Evolutionary conservation across 2,329 filamentous ascomycete species (phyloP), one percentile per base, ranked within the genome.

Genomic region (Fusarium sp.): DNA sequence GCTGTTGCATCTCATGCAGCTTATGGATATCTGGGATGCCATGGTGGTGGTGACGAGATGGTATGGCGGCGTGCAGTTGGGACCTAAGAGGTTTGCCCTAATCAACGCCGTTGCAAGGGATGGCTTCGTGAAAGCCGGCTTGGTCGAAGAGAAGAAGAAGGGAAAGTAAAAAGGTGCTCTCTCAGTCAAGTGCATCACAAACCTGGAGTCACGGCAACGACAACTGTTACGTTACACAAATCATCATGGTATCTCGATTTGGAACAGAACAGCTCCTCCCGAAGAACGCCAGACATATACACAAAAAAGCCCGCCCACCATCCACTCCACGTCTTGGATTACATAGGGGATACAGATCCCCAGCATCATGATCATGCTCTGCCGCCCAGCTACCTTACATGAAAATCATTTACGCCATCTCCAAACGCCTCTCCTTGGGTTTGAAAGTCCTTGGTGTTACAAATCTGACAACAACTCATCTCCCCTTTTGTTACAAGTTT

Each of bases 1-100:
- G 47, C 83, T 99, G 79, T 84, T 98, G 69, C 95, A 97, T 84
- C 86, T 99, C 33, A 93, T 99, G 91, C 95, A 98, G 85, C 84
- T 98, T 70, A 98, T 98, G 94, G 94, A 95, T 79, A 87, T 97
- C 12, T 98, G 95, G 95, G 90, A 97, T 82, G 92, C 93, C 17
- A 92, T 98, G 86, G 95, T 99, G 0, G 93, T 99, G 4, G 96
- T 99, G 32, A 95, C 94, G 43, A 86, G 97, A 72, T 99, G 97
- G 97, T 99, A 97, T 82, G 97, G 97, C 5, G 97, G 97, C 2
- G 90, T 97, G 67, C 93, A 95, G 77, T 84, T 99, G 54, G 97
- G 97, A 0, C 95, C 96, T 59, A 93, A 95, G 81, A 87, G 97
- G 73, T 99, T 99, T 81, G 91, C 95, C 14, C 86, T 98, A 64